These are phyloP conservation scores for Neurospora sp. DNA, from an alignment of 495 filamentous ascomycete species.

Conservation along the genomic window DNA sequence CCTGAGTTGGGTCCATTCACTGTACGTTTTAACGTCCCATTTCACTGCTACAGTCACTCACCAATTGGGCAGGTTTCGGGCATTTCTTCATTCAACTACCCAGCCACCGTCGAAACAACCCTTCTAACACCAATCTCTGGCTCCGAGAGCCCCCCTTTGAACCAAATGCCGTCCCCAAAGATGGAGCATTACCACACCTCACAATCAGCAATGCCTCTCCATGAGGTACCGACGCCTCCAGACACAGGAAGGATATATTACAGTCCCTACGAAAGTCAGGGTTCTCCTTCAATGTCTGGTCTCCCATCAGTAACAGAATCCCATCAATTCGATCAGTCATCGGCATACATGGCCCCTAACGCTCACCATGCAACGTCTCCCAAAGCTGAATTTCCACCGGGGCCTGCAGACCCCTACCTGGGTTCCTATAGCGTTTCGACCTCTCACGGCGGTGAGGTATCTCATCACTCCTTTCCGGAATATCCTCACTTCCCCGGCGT, in stretches of 20 bases:
- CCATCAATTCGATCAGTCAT: constrained; percentile 18
- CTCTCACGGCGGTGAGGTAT: constrained; percentile 11
- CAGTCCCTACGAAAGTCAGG: constrained; percentile 25
- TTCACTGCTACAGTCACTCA: neutral
- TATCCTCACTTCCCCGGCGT: constrained; percentile 12
- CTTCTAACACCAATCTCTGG: constrained; percentile 37
- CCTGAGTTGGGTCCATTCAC: constrained; percentile 21
- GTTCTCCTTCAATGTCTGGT: constrained; percentile 26
- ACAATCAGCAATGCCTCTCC: constrained; percentile 17
- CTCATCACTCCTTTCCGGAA: constrained; percentile 16
- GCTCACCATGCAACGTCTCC: constrained; percentile 21
- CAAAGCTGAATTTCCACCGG: constrained; percentile 19
- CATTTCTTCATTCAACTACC: constrained; percentile 35
- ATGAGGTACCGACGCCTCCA: constrained; percentile 35
- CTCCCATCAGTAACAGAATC: constrained; percentile 18
- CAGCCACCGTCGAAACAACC: constrained; percentile 31
- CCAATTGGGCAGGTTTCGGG: constrained; percentile 15
- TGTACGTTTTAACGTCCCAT: constrained; percentile 12
- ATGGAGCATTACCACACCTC: constrained; percentile 21
- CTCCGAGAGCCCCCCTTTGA: constrained; percentile 32
- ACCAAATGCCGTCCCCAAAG: constrained; percentile 27
- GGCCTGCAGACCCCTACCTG: constrained; percentile 19
- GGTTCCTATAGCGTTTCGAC: constrained; percentile 23
- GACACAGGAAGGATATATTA: constrained; percentile 33
- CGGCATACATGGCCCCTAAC: constrained; percentile 18